Evolutionary conservation across 805 yeast species (phyloP).

Genomic region (Torulaspora delbrueckii): DNA sequence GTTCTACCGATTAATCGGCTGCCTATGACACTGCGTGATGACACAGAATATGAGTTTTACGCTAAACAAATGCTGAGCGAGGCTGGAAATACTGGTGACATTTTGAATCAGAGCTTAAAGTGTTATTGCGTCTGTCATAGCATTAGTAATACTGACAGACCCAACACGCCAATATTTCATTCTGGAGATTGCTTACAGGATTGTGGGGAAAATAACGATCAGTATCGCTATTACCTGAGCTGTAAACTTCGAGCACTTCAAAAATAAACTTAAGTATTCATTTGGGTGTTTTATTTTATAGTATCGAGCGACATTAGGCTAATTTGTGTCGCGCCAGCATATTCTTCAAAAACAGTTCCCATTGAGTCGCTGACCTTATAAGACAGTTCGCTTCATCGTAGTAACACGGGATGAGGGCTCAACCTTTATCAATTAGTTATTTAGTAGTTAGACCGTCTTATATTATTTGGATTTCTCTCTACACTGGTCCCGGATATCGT

Average conservation of each 20-base stretch:
- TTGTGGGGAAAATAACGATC: slow-evolving; percentile 9
- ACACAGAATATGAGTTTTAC: slow-evolving; percentile 1
- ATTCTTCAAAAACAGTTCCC: too few species aligned
- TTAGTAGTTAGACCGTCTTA: background rate
- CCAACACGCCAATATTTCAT: slow-evolving; percentile 7
- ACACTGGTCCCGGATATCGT: slow-evolving; percentile 3
- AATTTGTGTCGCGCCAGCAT: background rate
- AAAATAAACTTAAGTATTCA: background rate
- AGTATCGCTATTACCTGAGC: slow-evolving; percentile 7
- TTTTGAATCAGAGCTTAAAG: background rate
- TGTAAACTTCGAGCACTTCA: slow-evolving; percentile 3
- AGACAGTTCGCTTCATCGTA: background rate
- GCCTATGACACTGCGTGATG: slow-evolving; percentile 7
- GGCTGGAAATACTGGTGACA: slow-evolving; percentile 5
- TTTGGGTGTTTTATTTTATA: background rate
- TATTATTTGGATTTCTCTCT: background rate
- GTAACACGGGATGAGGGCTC: background rate
- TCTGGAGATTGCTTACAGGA: slow-evolving; percentile 6
- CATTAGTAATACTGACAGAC: background rate
- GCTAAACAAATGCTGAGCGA: slow-evolving; percentile 5
- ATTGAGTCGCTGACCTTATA: background rate
- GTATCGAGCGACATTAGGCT: background rate
- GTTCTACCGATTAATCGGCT: slow-evolving; percentile 8
- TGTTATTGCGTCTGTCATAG: slow-evolving; percentile 9
- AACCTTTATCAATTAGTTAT: too few species aligned